Percentiles rank a stretch among this genome's conserved stretches.
These are phyloP conservation scores for Pyricularia pennisetigena DNA, from an alignment of 2,329 filamentous ascomycete species.

Conservation along the genomic window DNA sequence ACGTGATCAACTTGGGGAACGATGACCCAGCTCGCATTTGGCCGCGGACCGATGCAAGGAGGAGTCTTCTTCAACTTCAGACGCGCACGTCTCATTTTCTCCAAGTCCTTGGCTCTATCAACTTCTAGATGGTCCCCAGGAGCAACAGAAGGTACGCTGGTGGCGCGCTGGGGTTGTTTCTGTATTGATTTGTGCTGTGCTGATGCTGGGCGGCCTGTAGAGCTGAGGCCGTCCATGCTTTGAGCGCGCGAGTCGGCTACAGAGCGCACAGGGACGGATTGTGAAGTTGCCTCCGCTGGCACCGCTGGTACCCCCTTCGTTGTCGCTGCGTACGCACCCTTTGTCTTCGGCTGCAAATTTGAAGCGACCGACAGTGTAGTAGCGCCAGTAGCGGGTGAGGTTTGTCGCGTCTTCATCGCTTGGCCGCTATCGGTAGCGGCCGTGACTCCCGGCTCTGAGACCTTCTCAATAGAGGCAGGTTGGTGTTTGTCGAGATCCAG, in stretches of 20 bases:
- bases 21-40: neutral
- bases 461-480: neutral
- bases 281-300: neutral
- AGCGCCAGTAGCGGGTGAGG: neutral
- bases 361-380: neutral
- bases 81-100: neutral
- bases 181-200: neutral
- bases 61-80: neutral
- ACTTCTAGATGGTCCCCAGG: neutral
- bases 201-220: neutral
- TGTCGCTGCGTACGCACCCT: neutral
- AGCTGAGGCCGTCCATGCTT: neutral
- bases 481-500: neutral
- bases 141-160: neutral
- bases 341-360: neutral
- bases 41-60: neutral
- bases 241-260: neutral
- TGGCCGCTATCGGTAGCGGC: neutral
- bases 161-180: neutral
- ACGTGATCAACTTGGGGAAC: neutral
- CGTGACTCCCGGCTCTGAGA: neutral
- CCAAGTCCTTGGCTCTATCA: neutral
- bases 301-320: too few species aligned
- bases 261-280: neutral
- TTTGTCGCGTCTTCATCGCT: neutral